These are phyloP conservation scores for Cryptosporidium canis DNA, from an alignment of 169 alveolate species.

Conservation along the genomic window DNA sequence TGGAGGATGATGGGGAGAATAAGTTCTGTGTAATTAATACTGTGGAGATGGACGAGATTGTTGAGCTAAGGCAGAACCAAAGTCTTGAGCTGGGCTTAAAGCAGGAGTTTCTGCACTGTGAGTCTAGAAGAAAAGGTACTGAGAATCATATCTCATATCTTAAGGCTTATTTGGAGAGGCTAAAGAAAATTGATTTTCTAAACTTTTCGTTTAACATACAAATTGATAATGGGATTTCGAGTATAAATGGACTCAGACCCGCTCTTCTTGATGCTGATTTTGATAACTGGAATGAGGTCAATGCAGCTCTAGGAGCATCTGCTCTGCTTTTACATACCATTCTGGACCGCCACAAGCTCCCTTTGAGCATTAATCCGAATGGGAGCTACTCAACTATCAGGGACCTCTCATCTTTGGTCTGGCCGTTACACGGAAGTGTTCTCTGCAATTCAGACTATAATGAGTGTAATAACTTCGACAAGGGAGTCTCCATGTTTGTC, in stretches of 20 bases:
- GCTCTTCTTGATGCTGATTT: neutral
- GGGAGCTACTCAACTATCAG: constrained; percentile 59
- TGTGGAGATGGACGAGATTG: constrained; percentile 15
- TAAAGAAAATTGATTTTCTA: constrained; percentile 13
- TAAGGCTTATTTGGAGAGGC: neutral
- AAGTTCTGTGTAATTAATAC: neutral
- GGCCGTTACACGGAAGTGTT: constrained; percentile 35
- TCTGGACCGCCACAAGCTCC: constrained; percentile 5
- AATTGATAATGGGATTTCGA: neutral
- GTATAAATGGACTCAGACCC: constrained; percentile 18
- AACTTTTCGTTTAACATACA: constrained; percentile 34
- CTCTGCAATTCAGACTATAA: constrained; percentile 36
- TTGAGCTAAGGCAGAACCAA: neutral
- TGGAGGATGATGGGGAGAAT: neutral
- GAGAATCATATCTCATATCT: neutral
- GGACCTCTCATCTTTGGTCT: neutral
- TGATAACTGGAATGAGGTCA: constrained; percentile 58
- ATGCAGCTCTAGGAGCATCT: constrained; percentile 23
- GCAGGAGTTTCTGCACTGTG: constrained; percentile 5
- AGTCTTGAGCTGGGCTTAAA: constrained; percentile 1
- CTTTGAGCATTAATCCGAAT: neutral
- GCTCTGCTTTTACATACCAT: constrained; percentile 6
- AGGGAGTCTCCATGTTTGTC: neutral
- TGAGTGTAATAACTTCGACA: constrained; percentile 43
- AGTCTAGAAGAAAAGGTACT: constrained; percentile 1